Percentiles rank a stretch among this genome's conserved stretches.
phyloP scores from a whole-genome alignment of 805 yeast genomes.

The Scheffersomyces lignosus region DNA sequence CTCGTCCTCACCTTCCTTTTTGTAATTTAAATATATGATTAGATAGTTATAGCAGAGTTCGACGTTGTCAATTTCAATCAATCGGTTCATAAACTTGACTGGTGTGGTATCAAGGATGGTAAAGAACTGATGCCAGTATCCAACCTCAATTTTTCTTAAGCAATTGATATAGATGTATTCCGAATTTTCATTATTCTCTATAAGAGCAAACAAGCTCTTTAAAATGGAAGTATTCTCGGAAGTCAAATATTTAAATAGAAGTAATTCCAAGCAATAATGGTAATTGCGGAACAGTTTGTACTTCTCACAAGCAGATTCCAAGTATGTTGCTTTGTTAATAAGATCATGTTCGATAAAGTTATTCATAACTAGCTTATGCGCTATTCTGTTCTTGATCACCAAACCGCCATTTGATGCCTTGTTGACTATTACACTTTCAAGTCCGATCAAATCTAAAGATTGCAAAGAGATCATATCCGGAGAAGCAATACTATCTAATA shows the following conservation, averaged over 20 bases:
- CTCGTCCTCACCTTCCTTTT: slow-evolving; percentile 34
- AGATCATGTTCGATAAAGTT: slow-evolving; percentile 51
- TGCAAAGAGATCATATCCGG: slow-evolving; percentile 5
- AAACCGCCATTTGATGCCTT: slow-evolving; percentile 23
- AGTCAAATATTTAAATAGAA: slow-evolving; percentile 44
- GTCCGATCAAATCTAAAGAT: slow-evolving; percentile 43
- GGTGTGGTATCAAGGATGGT: slow-evolving; percentile 42
- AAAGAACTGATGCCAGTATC: slow-evolving; percentile 54
- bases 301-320: slow-evolving; percentile 28
- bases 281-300: slow-evolving; percentile 44
- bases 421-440: slow-evolving; percentile 34
- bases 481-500: slow-evolving; percentile 10
- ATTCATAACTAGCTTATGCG: slow-evolving; percentile 44
- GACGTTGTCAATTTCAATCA: slow-evolving; percentile 41
- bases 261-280: slow-evolving; percentile 49
- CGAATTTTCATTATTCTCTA: slow-evolving; percentile 28
- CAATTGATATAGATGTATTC: slow-evolving; percentile 50
- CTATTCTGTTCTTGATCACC: slow-evolving; percentile 31
- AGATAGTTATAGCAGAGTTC: slow-evolving; percentile 52
- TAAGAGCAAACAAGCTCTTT: slow-evolving; percentile 27
- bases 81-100: slow-evolving; percentile 41
- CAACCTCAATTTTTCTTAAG: slow-evolving; percentile 58
- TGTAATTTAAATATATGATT: slow-evolving; percentile 52
- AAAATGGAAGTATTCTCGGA: slow-evolving; percentile 21
- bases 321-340: slow-evolving; percentile 17